Conservation (phyloP, 805 yeast species). For the Diddensiella transvaalensis region DNA sequence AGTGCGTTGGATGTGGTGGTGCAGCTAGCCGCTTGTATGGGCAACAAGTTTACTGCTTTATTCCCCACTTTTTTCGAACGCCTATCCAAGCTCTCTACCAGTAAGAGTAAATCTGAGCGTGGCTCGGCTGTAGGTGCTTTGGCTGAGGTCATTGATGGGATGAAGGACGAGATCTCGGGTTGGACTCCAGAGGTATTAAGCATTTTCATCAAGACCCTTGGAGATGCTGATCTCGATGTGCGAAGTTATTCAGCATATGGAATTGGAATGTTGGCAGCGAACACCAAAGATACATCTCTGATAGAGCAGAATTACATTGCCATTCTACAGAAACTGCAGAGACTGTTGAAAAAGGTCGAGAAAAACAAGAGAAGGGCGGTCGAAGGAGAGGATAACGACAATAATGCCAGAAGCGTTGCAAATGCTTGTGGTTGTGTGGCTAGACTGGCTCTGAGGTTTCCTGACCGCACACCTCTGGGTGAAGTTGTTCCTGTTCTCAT, state of each 20-base stretch:
- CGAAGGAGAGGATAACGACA: constrained; percentile 54
- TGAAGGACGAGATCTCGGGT: constrained; percentile 60
- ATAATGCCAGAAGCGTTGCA: constrained; percentile 78
- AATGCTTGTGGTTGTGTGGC: constrained; percentile 98
- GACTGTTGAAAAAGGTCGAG: constrained; percentile 74
- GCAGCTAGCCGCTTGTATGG: constrained; percentile 70
- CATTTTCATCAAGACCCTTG: constrained; percentile 63
- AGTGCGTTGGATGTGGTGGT: constrained; percentile 83
- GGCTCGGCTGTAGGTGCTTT: constrained; percentile 82
- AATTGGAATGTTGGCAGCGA: constrained; percentile 69
- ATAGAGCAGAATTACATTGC: constrained; percentile 62
- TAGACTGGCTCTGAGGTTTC: constrained; percentile 76
- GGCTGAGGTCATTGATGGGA: constrained; percentile 81
- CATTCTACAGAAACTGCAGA: constrained; percentile 63
- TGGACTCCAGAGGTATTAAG: constrained; percentile 61
- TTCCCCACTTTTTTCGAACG: constrained; percentile 69
- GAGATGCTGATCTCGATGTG: constrained; percentile 79
- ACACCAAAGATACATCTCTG: constrained; percentile 50
- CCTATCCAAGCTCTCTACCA: constrained; percentile 52
- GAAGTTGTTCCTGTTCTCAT: constrained; percentile 73
- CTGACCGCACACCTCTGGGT: constrained; percentile 66
- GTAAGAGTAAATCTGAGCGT: constrained; percentile 70
- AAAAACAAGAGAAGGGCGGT: constrained; percentile 45
- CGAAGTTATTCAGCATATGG: constrained; percentile 96
- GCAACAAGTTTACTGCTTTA: constrained; percentile 68